Conservation (phyloP, 495 filamentous ascomycete species). For the Neurospora sp. region DNA sequence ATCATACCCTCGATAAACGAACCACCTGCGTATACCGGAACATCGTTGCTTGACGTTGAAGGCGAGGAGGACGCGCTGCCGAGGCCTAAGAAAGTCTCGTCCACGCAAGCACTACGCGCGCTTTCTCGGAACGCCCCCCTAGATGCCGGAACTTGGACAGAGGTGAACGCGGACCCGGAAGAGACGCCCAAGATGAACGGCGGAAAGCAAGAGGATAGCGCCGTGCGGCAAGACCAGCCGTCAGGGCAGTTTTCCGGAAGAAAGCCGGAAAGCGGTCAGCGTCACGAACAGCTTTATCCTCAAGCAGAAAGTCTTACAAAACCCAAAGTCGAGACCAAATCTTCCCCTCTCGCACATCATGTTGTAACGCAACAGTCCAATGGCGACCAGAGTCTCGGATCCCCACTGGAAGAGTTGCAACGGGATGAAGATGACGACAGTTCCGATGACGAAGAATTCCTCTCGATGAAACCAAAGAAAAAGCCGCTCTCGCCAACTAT, state of each 20-base stretch:
- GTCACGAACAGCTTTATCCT: background rate
- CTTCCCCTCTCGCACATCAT: background rate
- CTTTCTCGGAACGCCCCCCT: slow-evolving; percentile 30
- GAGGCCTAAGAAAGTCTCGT: slow-evolving; percentile 34
- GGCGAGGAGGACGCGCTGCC: slow-evolving; percentile 32
- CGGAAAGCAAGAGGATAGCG: background rate
- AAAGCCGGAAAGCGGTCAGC: background rate
- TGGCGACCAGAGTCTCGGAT: slow-evolving; percentile 3
- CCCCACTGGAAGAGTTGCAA: slow-evolving; percentile 13
- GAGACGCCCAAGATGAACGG: slow-evolving; percentile 22
- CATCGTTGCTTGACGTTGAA: slow-evolving; percentile 23
- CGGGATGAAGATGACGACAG: slow-evolving; percentile 17
- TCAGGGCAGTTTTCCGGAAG: background rate
- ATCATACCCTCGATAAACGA: slow-evolving; percentile 13
- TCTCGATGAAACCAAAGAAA: slow-evolving; percentile 21
- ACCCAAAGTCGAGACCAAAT: background rate
- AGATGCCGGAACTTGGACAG: slow-evolving; percentile 35
- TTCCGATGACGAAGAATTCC: slow-evolving; percentile 21
- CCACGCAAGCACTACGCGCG: slow-evolving; percentile 35
- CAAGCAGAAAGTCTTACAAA: background rate
- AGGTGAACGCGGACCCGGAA: slow-evolving; percentile 28
- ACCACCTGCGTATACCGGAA: slow-evolving; percentile 13
- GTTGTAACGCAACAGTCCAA: background rate
- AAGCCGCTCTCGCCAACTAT: slow-evolving; percentile 10
- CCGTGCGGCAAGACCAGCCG: background rate